Evolutionary conservation across 2,329 filamentous ascomycete species (phyloP).

Genomic region (Sporothrix humicola): DNA sequence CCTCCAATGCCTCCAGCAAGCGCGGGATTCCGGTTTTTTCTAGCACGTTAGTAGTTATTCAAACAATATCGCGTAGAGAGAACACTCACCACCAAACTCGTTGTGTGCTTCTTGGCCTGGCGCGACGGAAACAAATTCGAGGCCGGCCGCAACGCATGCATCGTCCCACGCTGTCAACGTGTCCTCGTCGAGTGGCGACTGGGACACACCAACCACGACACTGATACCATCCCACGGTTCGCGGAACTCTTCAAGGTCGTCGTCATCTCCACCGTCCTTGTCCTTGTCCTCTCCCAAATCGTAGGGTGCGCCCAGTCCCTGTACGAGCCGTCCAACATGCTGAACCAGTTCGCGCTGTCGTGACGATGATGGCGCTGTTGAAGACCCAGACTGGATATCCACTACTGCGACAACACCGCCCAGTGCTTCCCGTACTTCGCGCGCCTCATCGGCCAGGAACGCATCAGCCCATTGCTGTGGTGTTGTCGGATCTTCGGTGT

Average conservation of each 20-base stretch:
- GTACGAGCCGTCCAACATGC: conserved; percentile 61
- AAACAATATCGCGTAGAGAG: no score
- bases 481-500: not conserved
- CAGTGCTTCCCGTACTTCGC: conserved; percentile 65
- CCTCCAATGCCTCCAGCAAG: conserved; percentile 65
- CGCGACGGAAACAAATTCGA: conserved; percentile 66
- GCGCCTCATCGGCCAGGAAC: conserved; percentile 66
- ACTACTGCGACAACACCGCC: conserved; percentile 65
- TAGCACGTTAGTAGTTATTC: not conserved
- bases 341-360: conserved; percentile 49
- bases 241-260: conserved; percentile 45
- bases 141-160: conserved; percentile 58
- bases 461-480: conserved; percentile 61
- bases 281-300: conserved; percentile 50
- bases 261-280: not conserved
- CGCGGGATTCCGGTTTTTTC: conserved; percentile 53
- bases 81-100: conserved; percentile 62
- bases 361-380: not conserved
- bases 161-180: conserved; percentile 67
- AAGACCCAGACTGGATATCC: conserved; percentile 42
- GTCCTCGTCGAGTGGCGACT: conserved; percentile 40
- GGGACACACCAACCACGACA: conserved; percentile 63
- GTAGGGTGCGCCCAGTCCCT: conserved; percentile 57
- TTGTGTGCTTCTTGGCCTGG: conserved; percentile 53
- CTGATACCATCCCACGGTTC: conserved; percentile 69